These are phyloP conservation scores for Wallemia mellicola DNA, from an alignment of 1,284 basidiomycete species.

Conservation along the genomic window DNA sequence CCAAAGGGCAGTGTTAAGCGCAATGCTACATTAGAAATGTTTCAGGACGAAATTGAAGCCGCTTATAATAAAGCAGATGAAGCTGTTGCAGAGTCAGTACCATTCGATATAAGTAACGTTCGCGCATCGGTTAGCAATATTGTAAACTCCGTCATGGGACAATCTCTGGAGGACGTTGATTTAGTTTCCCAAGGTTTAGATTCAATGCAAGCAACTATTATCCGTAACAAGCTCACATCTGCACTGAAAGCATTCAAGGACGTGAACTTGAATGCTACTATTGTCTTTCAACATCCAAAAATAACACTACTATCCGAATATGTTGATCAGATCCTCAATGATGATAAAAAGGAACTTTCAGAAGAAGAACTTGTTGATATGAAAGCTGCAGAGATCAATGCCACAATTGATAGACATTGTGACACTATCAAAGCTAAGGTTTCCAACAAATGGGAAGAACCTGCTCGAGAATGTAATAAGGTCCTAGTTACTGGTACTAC, in stretches of 20 bases:
- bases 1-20: not conserved
- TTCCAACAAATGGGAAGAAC: not conserved
- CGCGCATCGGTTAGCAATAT: not conserved
- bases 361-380: not conserved
- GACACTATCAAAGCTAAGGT: not conserved
- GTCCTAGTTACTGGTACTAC: not conserved
- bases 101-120: not conserved
- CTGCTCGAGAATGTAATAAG: not conserved
- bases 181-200: not conserved
- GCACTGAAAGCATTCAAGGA: not conserved
- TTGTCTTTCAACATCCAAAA: constrained; percentile 3
- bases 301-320: constrained; percentile 1
- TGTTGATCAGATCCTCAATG: not conserved
- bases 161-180: not conserved
- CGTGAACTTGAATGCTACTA: not conserved
- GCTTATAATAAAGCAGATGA: not conserved
- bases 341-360: not conserved
- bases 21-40: not conserved
- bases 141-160: not conserved
- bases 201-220: not conserved
- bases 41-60: not conserved
- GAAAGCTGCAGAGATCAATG: not conserved
- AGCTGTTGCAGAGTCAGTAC: not conserved
- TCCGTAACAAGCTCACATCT: constrained; percentile 1
- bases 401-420: not conserved